These are phyloP conservation scores for Dispira parvispora DNA, from an alignment of 192 early-diverging fungal species.

Conservation along the genomic window DNA sequence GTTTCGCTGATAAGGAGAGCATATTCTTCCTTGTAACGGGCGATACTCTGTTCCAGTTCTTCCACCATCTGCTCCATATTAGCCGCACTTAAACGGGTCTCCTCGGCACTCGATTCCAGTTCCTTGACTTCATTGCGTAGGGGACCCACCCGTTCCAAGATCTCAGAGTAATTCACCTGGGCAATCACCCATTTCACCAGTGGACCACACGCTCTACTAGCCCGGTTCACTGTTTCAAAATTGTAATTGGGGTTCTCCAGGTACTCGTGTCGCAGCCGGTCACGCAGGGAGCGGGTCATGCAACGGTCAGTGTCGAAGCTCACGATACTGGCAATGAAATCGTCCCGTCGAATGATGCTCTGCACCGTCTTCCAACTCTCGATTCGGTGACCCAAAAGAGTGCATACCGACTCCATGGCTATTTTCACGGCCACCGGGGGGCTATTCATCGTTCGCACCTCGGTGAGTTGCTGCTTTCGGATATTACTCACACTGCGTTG, in stretches of 20 bases:
- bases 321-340: slow-evolving; percentile 95
- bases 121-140: slow-evolving; percentile 80
- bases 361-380: slow-evolving; percentile 89
- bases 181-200: slow-evolving; percentile 96
- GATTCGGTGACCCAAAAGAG: slow-evolving; percentile 68
- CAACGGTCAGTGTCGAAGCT: slow-evolving; percentile 81
- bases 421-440: slow-evolving; percentile 92
- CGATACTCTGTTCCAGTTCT: slow-evolving; percentile 77
- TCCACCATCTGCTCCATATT: slow-evolving; percentile 62
- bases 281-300: slow-evolving; percentile 58
- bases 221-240: slow-evolving; percentile 92
- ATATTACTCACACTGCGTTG: slow-evolving; percentile 86
- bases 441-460: slow-evolving; percentile 92
- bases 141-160: slow-evolving; percentile 88
- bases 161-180: slow-evolving; percentile 84
- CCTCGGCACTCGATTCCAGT: slow-evolving; percentile 61
- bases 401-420: slow-evolving; percentile 96
- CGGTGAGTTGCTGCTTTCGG: slow-evolving; percentile 91
- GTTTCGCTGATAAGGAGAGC: slow-evolving; percentile 89
- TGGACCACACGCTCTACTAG: slow-evolving; percentile 96
- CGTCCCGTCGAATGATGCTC: slow-evolving; percentile 76
- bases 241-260: slow-evolving; percentile 74
- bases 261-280: slow-evolving; percentile 63
- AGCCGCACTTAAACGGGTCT: slow-evolving; percentile 48
- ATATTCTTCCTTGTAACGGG: slow-evolving; percentile 92